Base-by-base conservation (phyloP, 192 early-diverging fungal genomes). In the Umbelopsis isabellina region DNA sequence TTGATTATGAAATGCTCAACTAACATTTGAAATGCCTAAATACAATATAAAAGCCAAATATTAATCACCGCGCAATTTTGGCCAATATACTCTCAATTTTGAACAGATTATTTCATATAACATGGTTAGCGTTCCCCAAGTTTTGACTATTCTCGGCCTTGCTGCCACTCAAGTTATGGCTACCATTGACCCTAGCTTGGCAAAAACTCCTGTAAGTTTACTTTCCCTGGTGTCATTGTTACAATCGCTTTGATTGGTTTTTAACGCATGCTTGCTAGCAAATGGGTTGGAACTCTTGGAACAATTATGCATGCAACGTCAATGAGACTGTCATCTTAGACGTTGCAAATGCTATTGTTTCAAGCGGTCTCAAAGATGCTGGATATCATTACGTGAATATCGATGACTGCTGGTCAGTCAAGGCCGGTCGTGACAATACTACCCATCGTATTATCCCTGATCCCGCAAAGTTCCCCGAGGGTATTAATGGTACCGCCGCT, bases 381-480 rank as follows among this genome's bases (percentile, higher is more conserved):
- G 88, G 88, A 0, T 90, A 90, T 68, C 64, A 81, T 27, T 85
- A 86, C 55, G 70, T 90, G 48, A 84, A 82, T 41, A 58, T 90
- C 25, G 87, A 87, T 48, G 85, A 88, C 46, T 89, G 88, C 67
- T 89, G 88, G 88, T 71, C 79, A 61, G 16, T 61, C 16, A 22
- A 61, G 37, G 1, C 37, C 64, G 71, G 68, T 21, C 75, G 71
- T 68, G 72, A 72, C 3, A 77, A 83, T 11, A 76, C 80, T 49
- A 66, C 69, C 0, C 58, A 65, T 0, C 81, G 70, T 0, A 55
- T 83, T 16, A 74, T 75, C 12, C 33, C 67, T 37, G 81, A 86
- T 68, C 67, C 68, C 10, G 71, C 46, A 2, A 58, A 77, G 22
- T 90, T 90, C 69, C 88, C 88, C 0, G 73, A 76, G 3, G 86